Conservation (phyloP, 2,329 filamentous ascomycete species). For the Rutstroemia sp. region DNA sequence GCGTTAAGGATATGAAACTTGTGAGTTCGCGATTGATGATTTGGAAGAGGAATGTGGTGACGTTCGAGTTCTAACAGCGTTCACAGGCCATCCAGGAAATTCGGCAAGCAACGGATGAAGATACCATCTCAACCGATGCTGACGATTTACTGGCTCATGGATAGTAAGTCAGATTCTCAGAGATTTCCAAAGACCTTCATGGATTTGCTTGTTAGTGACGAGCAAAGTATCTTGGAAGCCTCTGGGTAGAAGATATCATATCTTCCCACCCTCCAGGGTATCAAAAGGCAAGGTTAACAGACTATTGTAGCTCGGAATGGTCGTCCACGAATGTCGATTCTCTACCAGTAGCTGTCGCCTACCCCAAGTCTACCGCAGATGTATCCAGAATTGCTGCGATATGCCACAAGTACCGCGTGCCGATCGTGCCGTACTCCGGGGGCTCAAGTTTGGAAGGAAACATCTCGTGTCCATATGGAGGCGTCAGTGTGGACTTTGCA, state of each 20-base stretch:
- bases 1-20: constrained; percentile 42
- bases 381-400: constrained; percentile 55
- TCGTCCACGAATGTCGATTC: constrained; percentile 53
- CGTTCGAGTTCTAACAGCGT: background rate
- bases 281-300: background rate
- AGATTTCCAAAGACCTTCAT: background rate
- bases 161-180: constrained; percentile 31
- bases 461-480: constrained; percentile 79
- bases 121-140: constrained; percentile 54
- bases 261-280: too few relatives aligned
- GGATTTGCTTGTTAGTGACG: background rate
- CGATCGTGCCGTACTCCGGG: constrained; percentile 76
- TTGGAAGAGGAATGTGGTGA: background rate
- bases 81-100: constrained; percentile 49
- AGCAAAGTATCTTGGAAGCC: background rate
- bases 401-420: constrained; percentile 72
- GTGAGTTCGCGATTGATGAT: constrained; percentile 27
- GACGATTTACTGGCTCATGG: constrained; percentile 55
- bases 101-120: constrained; percentile 41
- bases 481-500: constrained; percentile 82
- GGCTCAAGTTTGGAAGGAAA: constrained; percentile 85
- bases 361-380: constrained; percentile 53
- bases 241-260: too few relatives aligned
- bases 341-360: constrained; percentile 56
- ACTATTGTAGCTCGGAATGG: constrained; percentile 45